phyloP scores from a whole-genome alignment of 164 flowering plant genomes.

The Macadamia integrifolia region DNA sequence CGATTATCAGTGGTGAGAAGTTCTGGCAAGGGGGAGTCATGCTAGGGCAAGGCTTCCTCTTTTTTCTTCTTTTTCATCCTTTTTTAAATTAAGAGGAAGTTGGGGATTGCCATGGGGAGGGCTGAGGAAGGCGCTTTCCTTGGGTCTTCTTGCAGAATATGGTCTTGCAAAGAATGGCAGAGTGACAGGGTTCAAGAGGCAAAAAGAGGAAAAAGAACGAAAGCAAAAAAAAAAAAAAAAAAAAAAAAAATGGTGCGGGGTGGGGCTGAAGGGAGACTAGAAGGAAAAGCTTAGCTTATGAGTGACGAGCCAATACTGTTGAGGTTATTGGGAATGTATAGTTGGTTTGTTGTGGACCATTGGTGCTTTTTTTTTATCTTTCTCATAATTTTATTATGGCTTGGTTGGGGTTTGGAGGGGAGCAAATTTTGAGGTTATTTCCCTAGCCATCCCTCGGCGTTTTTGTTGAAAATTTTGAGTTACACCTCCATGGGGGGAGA shows the following conservation, averaged over 20 bases:
- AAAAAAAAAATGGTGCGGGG: background rate
- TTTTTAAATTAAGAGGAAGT: background rate
- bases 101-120: slow-evolving; percentile 1
- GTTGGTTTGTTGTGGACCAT: slow-evolving; percentile 24
- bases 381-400: slow-evolving; percentile 6
- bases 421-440: slow-evolving; percentile 22
- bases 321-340: slow-evolving; percentile 30
- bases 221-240: background rate
- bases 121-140: slow-evolving; percentile 1
- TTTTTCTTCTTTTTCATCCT: background rate
- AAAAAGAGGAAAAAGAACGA: slow-evolving; percentile 6
- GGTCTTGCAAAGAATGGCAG: background rate
- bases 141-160: background rate
- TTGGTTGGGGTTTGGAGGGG: slow-evolving; percentile 18
- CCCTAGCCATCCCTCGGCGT: slow-evolving; percentile 5
- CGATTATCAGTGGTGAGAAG: slow-evolving; percentile 1
- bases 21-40: slow-evolving; percentile 6
- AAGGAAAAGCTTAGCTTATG: slow-evolving; percentile 14
- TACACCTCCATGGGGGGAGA: background rate
- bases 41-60: slow-evolving; percentile 9
- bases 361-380: slow-evolving; percentile 16
- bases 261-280: background rate
- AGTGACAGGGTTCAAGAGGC: background rate
- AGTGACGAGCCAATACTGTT: slow-evolving; percentile 4
- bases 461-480: background rate